Evolutionary conservation across 140 eudicot genomes (phyloP), one percentile per base, ranked within the genome.

Genomic region (Flaveria floridana): DNA sequence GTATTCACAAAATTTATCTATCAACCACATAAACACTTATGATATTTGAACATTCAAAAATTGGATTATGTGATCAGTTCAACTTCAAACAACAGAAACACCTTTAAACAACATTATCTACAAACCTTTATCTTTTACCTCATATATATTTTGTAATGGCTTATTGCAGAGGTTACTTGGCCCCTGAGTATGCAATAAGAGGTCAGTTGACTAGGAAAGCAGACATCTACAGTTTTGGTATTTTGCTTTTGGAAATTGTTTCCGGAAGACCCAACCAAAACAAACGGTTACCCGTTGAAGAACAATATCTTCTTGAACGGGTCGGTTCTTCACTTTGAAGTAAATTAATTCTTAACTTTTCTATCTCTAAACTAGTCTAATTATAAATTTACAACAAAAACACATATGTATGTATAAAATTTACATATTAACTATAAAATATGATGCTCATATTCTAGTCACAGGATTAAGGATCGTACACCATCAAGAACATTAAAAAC

Each of bases 131-230:
- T 37, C 1, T 34, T 8, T 6, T 6, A 64, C 44, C 15, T 63
- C 50, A 2, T 3, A 13, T 1, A 4, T 64, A n/a, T 64, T 64
- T 10, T 34, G 41, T 48, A 50, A 76, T 65, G 19, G 14, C 12
- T 71, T 63, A 65, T 70, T 82, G 62, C 75, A 95, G 99, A 76
- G 99, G 99, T 63, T 95, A 95, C 85, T 84, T 95, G 95, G 99
- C 99, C 48, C 99, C 99, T 21, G 97, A 95, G 81, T 95, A 95
- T 82, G 97, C 97, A 18, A 68, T 95, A 72, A 82, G 89, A 75
- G 99, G 99, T 68, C 91, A 89, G 79, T 65, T 95, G 81, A 95
- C 97, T 16, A 83, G 97, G 72, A 95, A 87, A 87, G 99, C 97
- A 37, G 99, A 95, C 78, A 79, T 88, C 11, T 94, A 86, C 71